Conservation (phyloP, 192 early-diverging fungal genomes). For the Phycomyces nitens region DNA sequence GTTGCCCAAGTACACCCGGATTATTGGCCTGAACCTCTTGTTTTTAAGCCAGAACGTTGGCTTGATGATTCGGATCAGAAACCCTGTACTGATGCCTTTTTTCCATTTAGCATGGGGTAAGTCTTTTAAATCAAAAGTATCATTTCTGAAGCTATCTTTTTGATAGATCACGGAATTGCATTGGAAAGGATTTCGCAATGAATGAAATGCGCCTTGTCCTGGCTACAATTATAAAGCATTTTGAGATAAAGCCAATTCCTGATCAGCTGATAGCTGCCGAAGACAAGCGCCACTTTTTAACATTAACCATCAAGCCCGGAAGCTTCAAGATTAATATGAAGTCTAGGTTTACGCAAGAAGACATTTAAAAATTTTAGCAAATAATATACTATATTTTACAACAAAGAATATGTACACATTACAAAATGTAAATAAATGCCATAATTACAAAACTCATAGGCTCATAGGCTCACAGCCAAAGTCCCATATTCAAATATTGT, state of each 20-base stretch:
- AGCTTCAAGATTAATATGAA: slow-evolving; percentile 1
- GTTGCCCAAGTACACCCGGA: slow-evolving; percentile 12
- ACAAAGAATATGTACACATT: too few relatives aligned
- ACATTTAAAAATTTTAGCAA: too few relatives aligned
- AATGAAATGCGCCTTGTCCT: slow-evolving; percentile 45
- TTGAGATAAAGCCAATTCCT: slow-evolving; percentile 38
- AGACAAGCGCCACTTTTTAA: slow-evolving; percentile 8
- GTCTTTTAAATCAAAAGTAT: slow-evolving; percentile 16
- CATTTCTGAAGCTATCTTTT: too few relatives aligned
- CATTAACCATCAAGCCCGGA: background rate
- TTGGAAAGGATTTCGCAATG: slow-evolving; percentile 47
- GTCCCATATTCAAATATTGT: too few relatives aligned
- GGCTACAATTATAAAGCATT: slow-evolving; percentile 38
- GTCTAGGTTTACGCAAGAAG: too few relatives aligned
- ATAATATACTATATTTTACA: too few relatives aligned
- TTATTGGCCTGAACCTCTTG: slow-evolving; percentile 43
- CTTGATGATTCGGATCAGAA: slow-evolving; percentile 29
- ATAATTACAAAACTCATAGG: too few relatives aligned
- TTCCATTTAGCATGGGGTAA: slow-evolving; percentile 48
- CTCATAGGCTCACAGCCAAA: too few relatives aligned
- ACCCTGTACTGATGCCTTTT: slow-evolving; percentile 35
- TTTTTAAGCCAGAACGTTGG: slow-evolving; percentile 53
- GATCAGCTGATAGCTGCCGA: slow-evolving; percentile 13
- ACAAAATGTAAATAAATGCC: too few relatives aligned
- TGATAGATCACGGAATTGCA: slow-evolving; percentile 43